Conservation (phyloP, 257 asterid genomes). For the Solanum appendiculatum region DNA sequence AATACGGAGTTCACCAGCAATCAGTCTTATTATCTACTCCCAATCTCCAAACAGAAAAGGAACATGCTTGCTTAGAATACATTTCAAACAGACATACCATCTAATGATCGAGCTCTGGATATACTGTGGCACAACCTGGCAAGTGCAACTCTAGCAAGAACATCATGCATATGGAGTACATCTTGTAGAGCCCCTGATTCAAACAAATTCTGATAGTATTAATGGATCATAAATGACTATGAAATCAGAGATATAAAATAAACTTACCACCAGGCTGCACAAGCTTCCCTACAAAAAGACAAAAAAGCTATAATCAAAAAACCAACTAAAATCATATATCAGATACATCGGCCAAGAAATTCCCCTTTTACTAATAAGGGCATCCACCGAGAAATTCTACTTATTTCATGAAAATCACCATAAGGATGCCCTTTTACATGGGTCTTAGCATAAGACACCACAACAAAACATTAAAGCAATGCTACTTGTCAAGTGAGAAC, state of each 20-base stretch:
- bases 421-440: background rate
- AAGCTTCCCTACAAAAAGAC: slow-evolving; percentile 64
- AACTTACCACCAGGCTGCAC: slow-evolving; percentile 88
- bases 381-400: background rate
- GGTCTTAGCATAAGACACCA: background rate
- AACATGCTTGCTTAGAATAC: background rate
- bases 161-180: slow-evolving; percentile 97
- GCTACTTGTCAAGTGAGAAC: background rate
- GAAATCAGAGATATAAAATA: slow-evolving; percentile 6
- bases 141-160: slow-evolving; percentile 97
- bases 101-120: slow-evolving; percentile 86
- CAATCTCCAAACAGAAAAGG: background rate
- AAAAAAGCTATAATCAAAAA: slow-evolving; percentile 1
- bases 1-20: background rate
- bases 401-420: background rate
- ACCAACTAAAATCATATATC: background rate
- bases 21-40: background rate
- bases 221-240: background rate
- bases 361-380: background rate
- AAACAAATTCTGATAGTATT: slow-evolving; percentile 20
- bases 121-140: slow-evolving; percentile 86
- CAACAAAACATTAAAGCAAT: background rate
- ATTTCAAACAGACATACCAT: slow-evolving; percentile 47
- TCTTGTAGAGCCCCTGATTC: slow-evolving; percentile 90
- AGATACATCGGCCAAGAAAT: background rate